Percentiles rank a stretch among this genome's conserved stretches.
These are phyloP conservation scores for Syzygium syzygioides DNA, from an alignment of 441 rosid genomes.

Conservation along the genomic window DNA sequence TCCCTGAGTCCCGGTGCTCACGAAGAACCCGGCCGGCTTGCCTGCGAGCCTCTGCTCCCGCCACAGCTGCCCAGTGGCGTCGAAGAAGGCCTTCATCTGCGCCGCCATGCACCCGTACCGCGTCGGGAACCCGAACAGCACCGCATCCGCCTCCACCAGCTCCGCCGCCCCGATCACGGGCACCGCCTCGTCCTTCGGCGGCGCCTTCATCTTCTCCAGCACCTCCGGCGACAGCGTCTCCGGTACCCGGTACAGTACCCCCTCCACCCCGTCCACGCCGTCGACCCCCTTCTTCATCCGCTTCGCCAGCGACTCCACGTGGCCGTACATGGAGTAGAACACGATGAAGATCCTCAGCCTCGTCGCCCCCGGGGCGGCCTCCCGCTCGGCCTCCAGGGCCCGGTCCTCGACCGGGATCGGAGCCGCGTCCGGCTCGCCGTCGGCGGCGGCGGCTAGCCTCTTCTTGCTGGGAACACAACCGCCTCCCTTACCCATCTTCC, in stretches of 20 bases:
- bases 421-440: conserved; percentile 12
- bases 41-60: conserved; percentile 80
- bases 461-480: conserved; percentile 97
- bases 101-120: conserved; percentile 96
- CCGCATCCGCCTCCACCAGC: conserved; percentile 58
- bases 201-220: conserved; percentile 71
- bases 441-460: conserved; percentile 31
- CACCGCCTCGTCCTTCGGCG: conserved; percentile 42
- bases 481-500: conserved; percentile 85
- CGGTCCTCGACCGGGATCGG: conserved; percentile 43
- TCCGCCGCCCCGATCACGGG: conserved; percentile 58
- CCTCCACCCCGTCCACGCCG: conserved; percentile 69
- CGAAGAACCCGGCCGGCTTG: conserved; percentile 89
- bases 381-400: conserved; percentile 8
- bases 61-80: conserved; percentile 79
- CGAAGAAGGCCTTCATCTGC: conserved; percentile 93
- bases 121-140: conserved; percentile 88
- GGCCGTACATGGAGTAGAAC: conserved; percentile 93
- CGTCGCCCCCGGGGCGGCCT: background rate
- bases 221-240: conserved; percentile 69
- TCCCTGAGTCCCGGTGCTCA: conserved; percentile 93
- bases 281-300: conserved; percentile 90
- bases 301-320: conserved; percentile 84
- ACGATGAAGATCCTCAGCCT: conserved; percentile 56
- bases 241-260: conserved; percentile 54